These are phyloP conservation scores for Platismatia glauca DNA, from an alignment of 495 filamentous ascomycete genomes.

Conservation along the genomic window DNA sequence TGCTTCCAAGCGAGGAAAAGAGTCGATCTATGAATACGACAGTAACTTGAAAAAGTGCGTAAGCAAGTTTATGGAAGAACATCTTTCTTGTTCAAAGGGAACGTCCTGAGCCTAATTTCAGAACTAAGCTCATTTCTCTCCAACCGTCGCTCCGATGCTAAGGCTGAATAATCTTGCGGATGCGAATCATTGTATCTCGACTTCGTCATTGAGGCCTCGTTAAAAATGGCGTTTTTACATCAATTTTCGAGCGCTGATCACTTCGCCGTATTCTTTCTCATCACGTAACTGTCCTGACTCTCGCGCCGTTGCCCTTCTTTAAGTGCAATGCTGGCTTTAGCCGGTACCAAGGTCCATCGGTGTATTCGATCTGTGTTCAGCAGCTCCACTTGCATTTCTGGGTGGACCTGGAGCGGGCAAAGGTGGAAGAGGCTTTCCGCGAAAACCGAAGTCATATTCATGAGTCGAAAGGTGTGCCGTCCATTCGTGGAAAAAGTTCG, in stretches of 20 bases:
- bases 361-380: background rate
- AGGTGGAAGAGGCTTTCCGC: background rate
- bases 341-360: background rate
- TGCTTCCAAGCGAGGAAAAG: background rate
- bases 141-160: background rate
- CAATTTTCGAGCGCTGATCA: background rate
- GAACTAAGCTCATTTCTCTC: background rate
- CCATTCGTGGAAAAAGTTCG: background rate
- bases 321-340: background rate
- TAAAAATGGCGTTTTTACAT: background rate
- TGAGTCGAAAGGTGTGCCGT: background rate
- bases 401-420: background rate
- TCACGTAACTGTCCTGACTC: background rate
- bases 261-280: background rate
- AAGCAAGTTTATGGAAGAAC: background rate
- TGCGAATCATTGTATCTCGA: background rate
- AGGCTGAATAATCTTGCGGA: too few species aligned
- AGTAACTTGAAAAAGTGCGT: background rate
- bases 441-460: background rate
- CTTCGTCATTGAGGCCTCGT: background rate
- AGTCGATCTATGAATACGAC: background rate
- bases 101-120: background rate
- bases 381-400: background rate
- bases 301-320: background rate
- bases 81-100: background rate